phyloP scores from a whole-genome alignment of 257 asterid species.

The Solanum corneliomulleri region DNA sequence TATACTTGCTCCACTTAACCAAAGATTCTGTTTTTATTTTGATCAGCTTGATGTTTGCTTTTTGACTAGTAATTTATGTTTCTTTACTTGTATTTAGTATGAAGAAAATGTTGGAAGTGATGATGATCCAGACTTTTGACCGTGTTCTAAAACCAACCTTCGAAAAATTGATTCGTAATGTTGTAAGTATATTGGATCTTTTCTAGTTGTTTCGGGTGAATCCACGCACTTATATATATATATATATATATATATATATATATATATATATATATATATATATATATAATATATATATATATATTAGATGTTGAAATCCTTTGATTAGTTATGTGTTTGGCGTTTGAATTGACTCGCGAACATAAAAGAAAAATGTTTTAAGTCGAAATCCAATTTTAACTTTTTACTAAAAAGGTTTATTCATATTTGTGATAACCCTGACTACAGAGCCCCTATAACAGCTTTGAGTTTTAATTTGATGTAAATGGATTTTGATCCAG shows the following conservation, averaged over 20 bases:
- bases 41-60: neutral
- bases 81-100: neutral
- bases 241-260: too few species aligned
- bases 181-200: neutral
- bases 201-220: too few species aligned
- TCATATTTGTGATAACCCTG: neutral
- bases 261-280: too few species aligned
- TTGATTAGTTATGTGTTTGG: neutral
- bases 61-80: neutral
- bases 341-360: too few species aligned
- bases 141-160: neutral
- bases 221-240: too few species aligned
- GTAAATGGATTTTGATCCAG: neutral
- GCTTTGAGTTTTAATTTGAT: neutral
- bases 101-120: neutral
- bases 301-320: too few species aligned
- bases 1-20: neutral
- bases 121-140: neutral
- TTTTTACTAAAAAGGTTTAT: too few species aligned
- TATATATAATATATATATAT: too few species aligned
- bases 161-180: neutral
- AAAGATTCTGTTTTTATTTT: neutral
- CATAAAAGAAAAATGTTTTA: too few species aligned
- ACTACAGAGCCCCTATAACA: too few species aligned
- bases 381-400: too few species aligned